Evolutionary conservation across 2,329 filamentous ascomycete genomes (phyloP), one percentile per base, ranked within the genome.

Genomic region (Fusarium redolens): DNA sequence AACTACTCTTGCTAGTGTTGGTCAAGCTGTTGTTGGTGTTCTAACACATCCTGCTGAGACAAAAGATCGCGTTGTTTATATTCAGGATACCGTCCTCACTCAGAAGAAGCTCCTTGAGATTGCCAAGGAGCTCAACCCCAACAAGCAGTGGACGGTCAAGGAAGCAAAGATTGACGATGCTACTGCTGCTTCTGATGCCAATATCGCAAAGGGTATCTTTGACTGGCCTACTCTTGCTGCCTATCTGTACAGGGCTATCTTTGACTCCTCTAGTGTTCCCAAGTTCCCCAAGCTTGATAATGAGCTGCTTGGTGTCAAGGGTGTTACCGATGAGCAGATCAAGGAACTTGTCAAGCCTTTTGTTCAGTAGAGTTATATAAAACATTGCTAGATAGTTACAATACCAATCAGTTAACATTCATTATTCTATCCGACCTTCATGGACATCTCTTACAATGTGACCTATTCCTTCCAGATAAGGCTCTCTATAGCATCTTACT

Each of bases 1-100:
- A 14, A 88, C 88, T 0, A 87, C 83, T 0, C 80, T 91, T 1
- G 70, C 76, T 1, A 82, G 82, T 4, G 76, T 90, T 20, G 88
- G 79, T 0, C 80, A 85, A 28, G 86, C 84, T 3, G 82, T 91
- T 0, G 83, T 85, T 1, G 85, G 84, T 1, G 80, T 89, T 4
- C 77, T 90, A 64, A 74, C 76, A 12, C 82, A 89, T 57, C 85
- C 83, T 0, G 83, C 86, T 5, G 84, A 87, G 75, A 90, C 89
- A 1, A 85, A 84, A 77, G 90, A 91, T 75, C 81, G 83, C 7
- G 63, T 77, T 5, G 81, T 91, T 5, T 83, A 82, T 65, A 78
- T 88, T n/a, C 77, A 86, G 11, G 83, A 85, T 31, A 78, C 83
- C 14, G 78, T 81, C 8, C 78, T 84, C 20, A 84, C 85, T 0